A percentile compares a stretch with the other conserved stretches of the same genome.
Evolutionary conservation across 179 eudicot species (phyloP).

Genomic region (Corrigiola litoralis): DNA sequence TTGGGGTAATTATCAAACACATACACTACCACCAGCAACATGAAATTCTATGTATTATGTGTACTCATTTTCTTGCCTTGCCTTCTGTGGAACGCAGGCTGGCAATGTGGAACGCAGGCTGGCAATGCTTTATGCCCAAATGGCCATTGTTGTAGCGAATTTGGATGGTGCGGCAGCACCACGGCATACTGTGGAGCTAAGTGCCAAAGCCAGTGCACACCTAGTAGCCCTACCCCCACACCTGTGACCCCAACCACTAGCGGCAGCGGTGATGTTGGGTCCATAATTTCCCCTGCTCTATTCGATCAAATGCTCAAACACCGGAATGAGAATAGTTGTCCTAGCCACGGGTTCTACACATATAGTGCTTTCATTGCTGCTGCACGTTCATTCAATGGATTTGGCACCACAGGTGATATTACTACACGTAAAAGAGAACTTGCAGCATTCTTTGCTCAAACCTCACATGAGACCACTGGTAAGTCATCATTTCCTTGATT

Average conservation of each 20-base stretch:
- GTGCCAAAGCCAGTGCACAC: conserved; percentile 27
- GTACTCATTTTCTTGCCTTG: no score
- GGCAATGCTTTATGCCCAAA: no score
- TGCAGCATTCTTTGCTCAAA: conserved; percentile 53
- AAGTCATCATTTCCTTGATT: not conserved
- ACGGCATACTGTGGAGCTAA: no score
- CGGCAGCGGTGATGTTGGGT: conserved; percentile 29
- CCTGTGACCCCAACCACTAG: conserved; percentile 17
- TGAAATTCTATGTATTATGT: no score
- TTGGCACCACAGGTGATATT: conserved; percentile 40
- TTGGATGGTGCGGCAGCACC: no score
- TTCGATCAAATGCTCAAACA: conserved; percentile 44
- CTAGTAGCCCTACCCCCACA: conserved; percentile 5
- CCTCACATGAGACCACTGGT: conserved; percentile 60
- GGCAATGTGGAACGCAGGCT: no score
- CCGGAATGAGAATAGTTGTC: conserved; percentile 34
- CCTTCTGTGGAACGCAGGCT: no score
- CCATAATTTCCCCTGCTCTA: conserved; percentile 26
- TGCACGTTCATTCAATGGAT: conserved; percentile 31
- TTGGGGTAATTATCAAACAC: no score
- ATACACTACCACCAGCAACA: no score
- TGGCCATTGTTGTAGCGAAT: no score
- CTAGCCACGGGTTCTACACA: conserved; percentile 42
- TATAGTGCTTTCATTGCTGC: conserved; percentile 42
- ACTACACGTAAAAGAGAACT: conserved; percentile 35